Evolutionary conservation across 805 yeast species (phyloP).

Genomic region (Cyberlindnera xishuangbannaensis): DNA sequence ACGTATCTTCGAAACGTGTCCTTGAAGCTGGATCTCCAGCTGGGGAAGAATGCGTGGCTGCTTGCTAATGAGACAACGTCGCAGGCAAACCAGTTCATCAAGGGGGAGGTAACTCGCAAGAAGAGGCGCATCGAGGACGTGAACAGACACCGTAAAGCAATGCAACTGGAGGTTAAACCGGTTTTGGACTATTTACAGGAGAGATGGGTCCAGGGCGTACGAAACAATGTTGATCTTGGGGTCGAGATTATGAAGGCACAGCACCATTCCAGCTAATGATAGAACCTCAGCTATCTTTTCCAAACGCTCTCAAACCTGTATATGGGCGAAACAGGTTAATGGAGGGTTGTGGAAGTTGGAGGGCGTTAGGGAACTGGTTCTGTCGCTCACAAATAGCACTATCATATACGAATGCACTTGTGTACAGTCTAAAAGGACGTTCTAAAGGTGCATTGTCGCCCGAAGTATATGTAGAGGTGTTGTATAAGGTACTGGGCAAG

Average conservation of each 20-base stretch:
- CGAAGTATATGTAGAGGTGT: no score
- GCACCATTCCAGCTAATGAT: constrained; percentile 1
- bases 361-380: no score
- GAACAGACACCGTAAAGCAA: constrained; percentile 34
- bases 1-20: constrained; percentile 31
- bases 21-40: constrained; percentile 32
- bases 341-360: no score
- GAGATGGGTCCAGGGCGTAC: constrained; percentile 42
- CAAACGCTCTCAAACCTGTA: no score
- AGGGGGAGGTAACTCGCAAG: constrained; percentile 31
- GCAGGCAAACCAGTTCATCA: constrained; percentile 26
- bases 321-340: no score
- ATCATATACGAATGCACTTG: no score
- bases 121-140: constrained; percentile 38
- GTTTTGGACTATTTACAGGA: constrained; percentile 38
- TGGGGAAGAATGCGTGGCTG: constrained; percentile 33
- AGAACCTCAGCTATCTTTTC: neutral
- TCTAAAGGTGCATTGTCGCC: no score
- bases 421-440: no score
- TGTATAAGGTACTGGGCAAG: no score
- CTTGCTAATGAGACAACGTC: constrained; percentile 30
- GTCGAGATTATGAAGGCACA: constrained; percentile 26
- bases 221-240: constrained; percentile 30
- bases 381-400: no score
- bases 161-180: constrained; percentile 40